Conservation (phyloP, 2,329 filamentous ascomycete species). For the Botrytis cinerea region DNA sequence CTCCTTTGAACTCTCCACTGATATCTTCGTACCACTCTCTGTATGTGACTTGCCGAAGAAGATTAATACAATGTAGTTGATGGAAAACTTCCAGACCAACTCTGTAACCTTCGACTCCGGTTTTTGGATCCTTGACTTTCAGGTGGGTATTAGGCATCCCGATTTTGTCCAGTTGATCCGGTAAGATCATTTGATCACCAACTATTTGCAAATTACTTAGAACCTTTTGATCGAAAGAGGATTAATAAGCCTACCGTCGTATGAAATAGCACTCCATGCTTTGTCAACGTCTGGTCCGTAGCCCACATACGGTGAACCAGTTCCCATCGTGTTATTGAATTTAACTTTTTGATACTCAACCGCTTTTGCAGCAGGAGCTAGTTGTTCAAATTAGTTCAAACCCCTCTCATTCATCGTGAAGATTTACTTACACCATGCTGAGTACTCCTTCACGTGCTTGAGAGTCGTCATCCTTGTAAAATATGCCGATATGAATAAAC, state of each 20-base stretch:
- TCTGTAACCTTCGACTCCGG: conserved; percentile 59
- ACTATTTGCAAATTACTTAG: conserved; percentile 44
- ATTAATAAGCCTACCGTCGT: conserved; percentile 42
- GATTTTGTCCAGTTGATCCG: conserved; percentile 54
- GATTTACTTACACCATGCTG: conserved; percentile 48
- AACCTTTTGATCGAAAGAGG: not conserved
- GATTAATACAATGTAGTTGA: conserved; percentile 45
- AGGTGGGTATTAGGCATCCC: conserved; percentile 51
- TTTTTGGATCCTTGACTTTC: conserved; percentile 56
- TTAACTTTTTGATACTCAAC: conserved; percentile 53
- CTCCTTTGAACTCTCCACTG: conserved; percentile 52
- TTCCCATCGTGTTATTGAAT: conserved; percentile 51
- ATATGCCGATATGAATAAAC: conserved; percentile 36
- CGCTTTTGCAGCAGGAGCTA: conserved; percentile 51
- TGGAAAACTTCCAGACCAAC: conserved; percentile 51
- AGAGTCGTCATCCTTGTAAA: conserved; percentile 37
- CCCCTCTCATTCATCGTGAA: not conserved
- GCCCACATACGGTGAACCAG: conserved; percentile 53
- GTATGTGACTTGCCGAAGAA: conserved; percentile 49
- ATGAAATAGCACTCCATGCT: conserved; percentile 58
- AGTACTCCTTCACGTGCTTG: conserved; percentile 45
- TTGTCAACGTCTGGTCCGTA: conserved; percentile 57
- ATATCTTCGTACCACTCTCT: conserved; percentile 52
- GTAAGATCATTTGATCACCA: conserved; percentile 61
- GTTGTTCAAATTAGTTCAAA: not conserved